Evolutionary conservation across 176 grass and related monocot genomes (phyloP), one percentile per base, ranked within the genome.

Genomic region (Juncus effusus): DNA sequence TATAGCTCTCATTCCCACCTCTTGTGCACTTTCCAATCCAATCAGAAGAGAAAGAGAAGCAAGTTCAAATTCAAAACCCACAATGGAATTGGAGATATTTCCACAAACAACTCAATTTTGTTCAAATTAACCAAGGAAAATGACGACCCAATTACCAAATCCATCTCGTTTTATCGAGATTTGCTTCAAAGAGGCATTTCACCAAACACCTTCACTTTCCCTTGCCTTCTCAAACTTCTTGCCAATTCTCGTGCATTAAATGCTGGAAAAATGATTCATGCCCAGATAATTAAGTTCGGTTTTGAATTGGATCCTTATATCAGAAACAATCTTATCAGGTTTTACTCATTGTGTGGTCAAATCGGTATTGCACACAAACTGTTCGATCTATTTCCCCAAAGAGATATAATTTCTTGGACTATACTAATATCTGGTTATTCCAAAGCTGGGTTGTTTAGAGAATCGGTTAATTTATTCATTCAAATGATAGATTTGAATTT

Each of bases 121-220:
- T 59, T 57, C 6, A 54, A 40, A 59, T 36, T 81, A 10, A 7
- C 59, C 39, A 40, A 51, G 13, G 35, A 61, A 65, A 57, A 58
- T 56, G 2, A 63, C 4, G 59, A 51, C 38, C 42, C 47, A 42
- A 61, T 69, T 40, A 13, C 36, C 37, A 56, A 40, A 44, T 82
- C 66, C 53, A 60, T 82, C 6, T 6, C 49, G n/a, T 15, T 72
- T 0, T 72, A 72, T 65, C 10, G 10, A 4, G 80, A 77, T 8
- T 58, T 72, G 74, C 73, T 77, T 36, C 40, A 54, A 35, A 72
- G 19, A 1, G 65, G 60, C 41, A 42, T 72, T 13, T 38, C 45
- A 59, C 80, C 80, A 4, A 69, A 82, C 52, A 60, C 53, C 51
- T 82, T 77, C 54, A 77, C 80, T 39, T 77, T 77, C 53, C 80